Conservation (phyloP, 495 filamentous ascomycete species). For the Parachaetomium inaequale region DNA sequence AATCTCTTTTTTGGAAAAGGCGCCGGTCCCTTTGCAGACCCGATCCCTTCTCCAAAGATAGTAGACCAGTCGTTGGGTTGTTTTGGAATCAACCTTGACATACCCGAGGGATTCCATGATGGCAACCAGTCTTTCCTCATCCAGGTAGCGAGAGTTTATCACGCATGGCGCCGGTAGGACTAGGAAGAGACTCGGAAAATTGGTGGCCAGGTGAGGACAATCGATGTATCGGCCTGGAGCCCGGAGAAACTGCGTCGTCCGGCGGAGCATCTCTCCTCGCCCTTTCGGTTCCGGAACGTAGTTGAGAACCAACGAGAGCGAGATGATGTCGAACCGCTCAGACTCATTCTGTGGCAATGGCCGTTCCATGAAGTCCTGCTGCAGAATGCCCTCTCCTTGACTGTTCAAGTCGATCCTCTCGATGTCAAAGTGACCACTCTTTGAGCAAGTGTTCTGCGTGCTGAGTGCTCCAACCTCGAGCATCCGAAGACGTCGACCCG, state of each 20-base stretch:
- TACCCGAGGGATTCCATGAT: constrained; percentile 83
- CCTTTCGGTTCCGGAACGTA: constrained; percentile 74
- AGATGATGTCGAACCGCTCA: constrained; percentile 81
- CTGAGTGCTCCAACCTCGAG: constrained; percentile 91
- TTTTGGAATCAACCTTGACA: constrained; percentile 58
- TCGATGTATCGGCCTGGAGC: constrained; percentile 20
- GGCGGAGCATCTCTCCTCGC: constrained; percentile 83
- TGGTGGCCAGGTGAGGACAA: constrained; percentile 27
- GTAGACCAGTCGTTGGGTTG: constrained; percentile 80
- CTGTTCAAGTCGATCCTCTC: constrained; percentile 89
- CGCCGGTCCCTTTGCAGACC: constrained; percentile 19
- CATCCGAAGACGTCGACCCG: constrained; percentile 51
- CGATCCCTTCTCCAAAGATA: constrained; percentile 66
- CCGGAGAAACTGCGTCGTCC: constrained; percentile 64
- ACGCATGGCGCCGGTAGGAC: constrained; percentile 88
- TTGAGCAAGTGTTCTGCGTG: constrained; percentile 77
- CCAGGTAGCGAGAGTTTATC: constrained; percentile 86
- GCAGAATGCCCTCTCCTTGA: constrained; percentile 69
- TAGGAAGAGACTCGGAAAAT: constrained; percentile 79
- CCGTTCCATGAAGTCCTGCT: constrained; percentile 93
- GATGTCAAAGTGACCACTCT: constrained; percentile 64
- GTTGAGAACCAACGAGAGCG: constrained; percentile 92
- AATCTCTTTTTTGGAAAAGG: constrained; percentile 63
- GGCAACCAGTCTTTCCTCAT: constrained; percentile 61
- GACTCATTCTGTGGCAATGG: constrained; percentile 60